Conservation (phyloP, 352 stramenopile genomes). For the Pythium pyrilobum region DNA sequence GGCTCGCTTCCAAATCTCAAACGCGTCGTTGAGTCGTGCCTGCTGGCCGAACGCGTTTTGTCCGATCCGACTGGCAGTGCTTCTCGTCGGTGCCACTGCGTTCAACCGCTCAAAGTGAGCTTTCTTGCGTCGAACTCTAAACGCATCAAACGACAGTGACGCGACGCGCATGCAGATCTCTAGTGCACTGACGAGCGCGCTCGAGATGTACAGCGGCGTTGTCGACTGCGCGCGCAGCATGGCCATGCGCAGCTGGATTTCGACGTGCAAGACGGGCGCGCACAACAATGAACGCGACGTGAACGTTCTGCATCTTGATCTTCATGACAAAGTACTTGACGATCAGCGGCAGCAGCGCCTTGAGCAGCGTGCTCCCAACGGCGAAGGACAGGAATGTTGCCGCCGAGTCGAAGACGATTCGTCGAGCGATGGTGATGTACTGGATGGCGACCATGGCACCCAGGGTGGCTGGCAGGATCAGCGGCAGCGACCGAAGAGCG, state of each 20-base stretch:
- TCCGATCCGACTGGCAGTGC: neutral
- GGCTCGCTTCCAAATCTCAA: neutral
- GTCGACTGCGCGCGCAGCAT: neutral
- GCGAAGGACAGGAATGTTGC: neutral
- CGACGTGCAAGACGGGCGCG: slow-evolving; percentile 5
- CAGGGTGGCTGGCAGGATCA: neutral
- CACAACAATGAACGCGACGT: slow-evolving; percentile 5
- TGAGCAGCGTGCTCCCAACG: neutral
- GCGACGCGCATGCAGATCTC: slow-evolving; percentile 2
- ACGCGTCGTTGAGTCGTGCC: neutral
- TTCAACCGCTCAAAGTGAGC: neutral
- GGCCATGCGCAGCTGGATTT: slow-evolving; percentile 12
- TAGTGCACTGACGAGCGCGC: neutral
- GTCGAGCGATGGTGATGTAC: neutral
- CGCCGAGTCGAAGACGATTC: neutral
- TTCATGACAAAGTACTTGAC: neutral
- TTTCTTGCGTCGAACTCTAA: neutral
- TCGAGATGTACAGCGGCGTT: neutral
- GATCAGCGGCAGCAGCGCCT: neutral
- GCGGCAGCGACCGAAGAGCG: neutral
- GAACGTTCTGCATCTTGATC: neutral
- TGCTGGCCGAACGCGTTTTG: neutral
- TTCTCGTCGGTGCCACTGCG: neutral
- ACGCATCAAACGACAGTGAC: neutral
- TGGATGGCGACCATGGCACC: neutral